These are phyloP conservation scores for Fusarium equiseti DNA, from an alignment of 2,329 filamentous ascomycete genomes.

Conservation along the genomic window DNA sequence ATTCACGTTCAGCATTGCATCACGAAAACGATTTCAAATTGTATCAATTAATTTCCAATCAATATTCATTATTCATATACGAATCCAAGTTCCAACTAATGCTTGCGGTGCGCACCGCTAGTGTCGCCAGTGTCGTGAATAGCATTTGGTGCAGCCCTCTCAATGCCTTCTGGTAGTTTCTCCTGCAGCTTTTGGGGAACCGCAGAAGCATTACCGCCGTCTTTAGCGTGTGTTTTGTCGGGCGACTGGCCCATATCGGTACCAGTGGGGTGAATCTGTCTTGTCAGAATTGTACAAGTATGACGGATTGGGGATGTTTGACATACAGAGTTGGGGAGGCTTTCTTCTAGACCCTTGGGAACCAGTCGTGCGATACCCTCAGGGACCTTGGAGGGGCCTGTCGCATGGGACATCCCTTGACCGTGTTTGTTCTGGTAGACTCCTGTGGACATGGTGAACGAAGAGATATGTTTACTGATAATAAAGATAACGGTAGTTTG, in stretches of 20 bases:
- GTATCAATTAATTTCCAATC: neutral
- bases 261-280: constrained; percentile 41
- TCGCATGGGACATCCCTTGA: constrained; percentile 41
- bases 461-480: too few species aligned
- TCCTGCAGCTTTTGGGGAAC: constrained; percentile 44
- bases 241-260: constrained; percentile 30
- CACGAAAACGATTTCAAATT: neutral
- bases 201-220: constrained; percentile 30
- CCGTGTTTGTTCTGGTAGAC: constrained; percentile 22
- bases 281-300: neutral
- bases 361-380: constrained; percentile 31
- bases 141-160: constrained; percentile 36
- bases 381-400: constrained; percentile 37
- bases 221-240: constrained; percentile 39
- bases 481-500: too few species aligned
- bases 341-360: constrained; percentile 35
- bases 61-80: neutral
- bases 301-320: rapidly evolving
- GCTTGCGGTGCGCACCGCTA: constrained; percentile 5
- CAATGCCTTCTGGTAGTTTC: constrained; percentile 40
- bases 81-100: neutral
- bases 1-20: neutral
- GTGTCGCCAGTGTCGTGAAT: constrained; percentile 43
- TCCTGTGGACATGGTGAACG: neutral
- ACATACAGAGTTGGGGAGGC: constrained; percentile 40